Evolutionary conservation across 106 monocot genomes (phyloP), one percentile per base, ranked within the genome.

Genomic region (Apostasia ramifera): DNA sequence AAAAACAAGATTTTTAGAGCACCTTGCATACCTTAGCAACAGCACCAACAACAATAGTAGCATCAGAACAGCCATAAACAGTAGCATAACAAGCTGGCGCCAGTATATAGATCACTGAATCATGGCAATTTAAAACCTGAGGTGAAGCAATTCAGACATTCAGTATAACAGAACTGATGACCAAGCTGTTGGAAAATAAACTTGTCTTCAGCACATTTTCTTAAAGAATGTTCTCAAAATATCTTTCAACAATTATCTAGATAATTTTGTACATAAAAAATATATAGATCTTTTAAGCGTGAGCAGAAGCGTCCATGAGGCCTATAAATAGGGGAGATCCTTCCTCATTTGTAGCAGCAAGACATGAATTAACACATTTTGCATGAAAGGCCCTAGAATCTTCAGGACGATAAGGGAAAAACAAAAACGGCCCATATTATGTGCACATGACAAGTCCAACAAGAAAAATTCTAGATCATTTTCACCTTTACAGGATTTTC

Each of bases 11-110:
- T 50, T 50, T 4, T 50, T 5, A 50, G 50, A 66, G 9, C 4
- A 47, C 15, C 52, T 10, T 71, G 13, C 81, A 38, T 92, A 92
- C 88, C 88, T 92, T 92, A 74, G 85, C 92, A 83, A 86, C 47
- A 62, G 92, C 88, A 66, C 92, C 88, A 44, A 92, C 76, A 64
- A 88, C 74, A 72, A 92, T 47, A 14, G 85, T 92, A 59, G 92
- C 74, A 83, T 92, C 92, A 46, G 88, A 92, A 80, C 92, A 92
- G 67, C 92, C 92, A 81, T 83, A 79, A 49, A 88, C 73, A 41
- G 85, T 88, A 60, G 92, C 92, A 92, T 88, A 88, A 72, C 67
- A 78, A 70, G 88, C 63, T 72, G 92, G 88, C 41, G 92, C 85
- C 71, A 92, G 54, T 56, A 88, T 77, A 67, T 88, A 92, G 52